phyloP scores from a whole-genome alignment of 2,329 filamentous ascomycete genomes.

The Passalora sequoiae region DNA sequence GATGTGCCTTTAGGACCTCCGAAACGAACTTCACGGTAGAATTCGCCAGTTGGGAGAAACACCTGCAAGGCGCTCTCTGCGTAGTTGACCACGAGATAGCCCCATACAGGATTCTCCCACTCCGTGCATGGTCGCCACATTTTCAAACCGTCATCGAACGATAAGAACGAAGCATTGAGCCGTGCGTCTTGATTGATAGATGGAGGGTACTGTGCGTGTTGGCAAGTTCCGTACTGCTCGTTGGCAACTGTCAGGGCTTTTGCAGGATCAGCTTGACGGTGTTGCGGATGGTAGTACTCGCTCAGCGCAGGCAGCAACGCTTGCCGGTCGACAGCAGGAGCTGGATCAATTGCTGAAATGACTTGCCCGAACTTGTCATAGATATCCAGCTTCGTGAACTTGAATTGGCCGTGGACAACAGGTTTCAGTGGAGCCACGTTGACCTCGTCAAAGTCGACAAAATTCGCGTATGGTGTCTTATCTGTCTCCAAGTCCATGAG shows the following conservation, averaged over 20 bases:
- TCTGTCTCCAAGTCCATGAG: slow-evolving; percentile 6
- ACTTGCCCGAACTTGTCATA: slow-evolving; percentile 10
- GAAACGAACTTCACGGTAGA: slow-evolving; percentile 5
- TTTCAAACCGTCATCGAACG: too few relatives aligned
- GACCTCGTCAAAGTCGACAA: too few relatives aligned
- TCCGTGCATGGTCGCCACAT: slow-evolving; percentile 8
- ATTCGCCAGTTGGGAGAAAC: slow-evolving; percentile 7
- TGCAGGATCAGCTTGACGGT: not conserved
- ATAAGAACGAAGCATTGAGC: too few relatives aligned
- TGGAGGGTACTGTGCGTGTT: slow-evolving; percentile 23
- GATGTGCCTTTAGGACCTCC: slow-evolving; percentile 5
- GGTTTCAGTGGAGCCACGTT: slow-evolving; percentile 39
- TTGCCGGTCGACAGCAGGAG: slow-evolving; percentile 32
- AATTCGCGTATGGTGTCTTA: slow-evolving; percentile 4
- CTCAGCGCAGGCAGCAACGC: slow-evolving; percentile 23
- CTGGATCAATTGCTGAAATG: slow-evolving; percentile 2
- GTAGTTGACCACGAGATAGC: slow-evolving; percentile 12
- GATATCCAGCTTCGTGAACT: slow-evolving; percentile 39
- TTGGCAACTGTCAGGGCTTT: not conserved
- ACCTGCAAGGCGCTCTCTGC: slow-evolving; percentile 10
- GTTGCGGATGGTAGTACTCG: slow-evolving; percentile 12
- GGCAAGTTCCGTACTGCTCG: not conserved
- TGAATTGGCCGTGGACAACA: slow-evolving; percentile 46
- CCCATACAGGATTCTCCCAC: slow-evolving; percentile 12
- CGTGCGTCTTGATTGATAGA: slow-evolving; percentile 30